Evolutionary conservation across 768 basidiomycete species (phyloP).

Genomic region (Terana coerulea): DNA sequence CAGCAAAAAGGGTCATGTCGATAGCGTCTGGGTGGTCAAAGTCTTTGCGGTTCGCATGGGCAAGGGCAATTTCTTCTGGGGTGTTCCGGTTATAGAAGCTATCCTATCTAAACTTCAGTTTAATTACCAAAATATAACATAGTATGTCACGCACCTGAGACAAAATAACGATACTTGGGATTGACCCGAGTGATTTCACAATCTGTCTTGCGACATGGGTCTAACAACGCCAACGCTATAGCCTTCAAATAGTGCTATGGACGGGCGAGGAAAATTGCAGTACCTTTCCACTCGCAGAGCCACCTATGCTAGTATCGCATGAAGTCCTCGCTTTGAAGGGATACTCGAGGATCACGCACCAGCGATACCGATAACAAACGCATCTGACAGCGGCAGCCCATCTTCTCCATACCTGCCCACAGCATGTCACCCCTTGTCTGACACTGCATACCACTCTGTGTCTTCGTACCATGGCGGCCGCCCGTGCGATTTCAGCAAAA

Average conservation of each 20-base stretch:
- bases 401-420: slow-evolving; percentile 70
- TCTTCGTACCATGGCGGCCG: slow-evolving; percentile 71
- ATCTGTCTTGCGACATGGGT: slow-evolving; percentile 86
- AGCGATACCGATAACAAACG: slow-evolving; percentile 83
- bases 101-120: slow-evolving; percentile 49
- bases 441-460: neutral
- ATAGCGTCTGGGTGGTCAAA: slow-evolving; percentile 93
- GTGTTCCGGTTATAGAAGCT: slow-evolving; percentile 88
- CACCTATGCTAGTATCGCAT: slow-evolving; percentile 58
- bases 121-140: neutral
- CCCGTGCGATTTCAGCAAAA: slow-evolving; percentile 77
- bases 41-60: slow-evolving; percentile 76
- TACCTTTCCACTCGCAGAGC: slow-evolving; percentile 87
- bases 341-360: slow-evolving; percentile 41
- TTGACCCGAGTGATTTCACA: slow-evolving; percentile 73
- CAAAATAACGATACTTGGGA: slow-evolving; percentile 86
- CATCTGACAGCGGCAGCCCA: slow-evolving; percentile 63
- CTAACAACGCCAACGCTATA: slow-evolving; percentile 33
- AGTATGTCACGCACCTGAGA: slow-evolving; percentile 56
- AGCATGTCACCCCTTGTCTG: neutral
- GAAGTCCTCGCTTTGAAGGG: neutral
- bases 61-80: slow-evolving; percentile 76
- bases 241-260: neutral
- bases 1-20: slow-evolving; percentile 83
- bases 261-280: slow-evolving; percentile 12